Evolutionary conservation across 192 early-diverging fungal genomes (phyloP).

Genomic region (Coemansia sp.): DNA sequence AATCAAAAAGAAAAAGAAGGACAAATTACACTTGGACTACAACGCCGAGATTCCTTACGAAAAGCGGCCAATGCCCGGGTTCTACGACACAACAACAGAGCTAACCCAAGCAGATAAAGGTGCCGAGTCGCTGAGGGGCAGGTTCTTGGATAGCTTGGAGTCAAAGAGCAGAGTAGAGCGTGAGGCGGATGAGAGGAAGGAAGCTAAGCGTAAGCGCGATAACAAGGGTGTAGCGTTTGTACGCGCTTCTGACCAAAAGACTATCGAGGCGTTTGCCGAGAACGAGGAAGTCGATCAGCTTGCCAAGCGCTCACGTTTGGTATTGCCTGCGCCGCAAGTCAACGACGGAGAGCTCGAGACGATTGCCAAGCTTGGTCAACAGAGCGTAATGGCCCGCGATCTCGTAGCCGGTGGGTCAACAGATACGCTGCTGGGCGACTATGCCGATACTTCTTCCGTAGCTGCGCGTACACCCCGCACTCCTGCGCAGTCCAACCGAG

Average conservation of each 20-base stretch:
- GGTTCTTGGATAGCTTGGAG: conserved; percentile 79
- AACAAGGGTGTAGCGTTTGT: conserved; percentile 64
- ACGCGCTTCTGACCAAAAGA: conserved; percentile 27
- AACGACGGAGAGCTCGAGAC: conserved; percentile 88
- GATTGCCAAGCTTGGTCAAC: conserved; percentile 87
- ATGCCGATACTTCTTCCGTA: conserved; percentile 60
- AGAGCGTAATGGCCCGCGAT: conserved; percentile 74
- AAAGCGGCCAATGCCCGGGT: conserved; percentile 83
- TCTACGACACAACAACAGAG: conserved; percentile 93
- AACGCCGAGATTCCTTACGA: conserved; percentile 97
- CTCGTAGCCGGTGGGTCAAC: conserved; percentile 70
- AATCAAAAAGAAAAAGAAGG: conserved; percentile 71
- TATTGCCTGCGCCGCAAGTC: conserved; percentile 91
- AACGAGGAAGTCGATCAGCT: conserved; percentile 72
- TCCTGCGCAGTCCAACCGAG: conserved; percentile 62
- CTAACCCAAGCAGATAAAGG: conserved; percentile 62
- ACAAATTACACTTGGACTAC: conserved; percentile 79
- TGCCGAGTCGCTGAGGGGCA: conserved; percentile 68
- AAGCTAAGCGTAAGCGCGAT: conserved; percentile 74
- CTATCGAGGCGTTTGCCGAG: conserved; percentile 40
- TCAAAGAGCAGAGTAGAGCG: conserved; percentile 81
- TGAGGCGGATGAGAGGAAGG: conserved; percentile 80
- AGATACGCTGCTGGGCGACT: conserved; percentile 73
- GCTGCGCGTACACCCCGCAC: conserved; percentile 56
- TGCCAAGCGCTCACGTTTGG: conserved; percentile 74